Evolutionary conservation across 257 asterid species (phyloP).

Genomic region (Echium plantagineum): DNA sequence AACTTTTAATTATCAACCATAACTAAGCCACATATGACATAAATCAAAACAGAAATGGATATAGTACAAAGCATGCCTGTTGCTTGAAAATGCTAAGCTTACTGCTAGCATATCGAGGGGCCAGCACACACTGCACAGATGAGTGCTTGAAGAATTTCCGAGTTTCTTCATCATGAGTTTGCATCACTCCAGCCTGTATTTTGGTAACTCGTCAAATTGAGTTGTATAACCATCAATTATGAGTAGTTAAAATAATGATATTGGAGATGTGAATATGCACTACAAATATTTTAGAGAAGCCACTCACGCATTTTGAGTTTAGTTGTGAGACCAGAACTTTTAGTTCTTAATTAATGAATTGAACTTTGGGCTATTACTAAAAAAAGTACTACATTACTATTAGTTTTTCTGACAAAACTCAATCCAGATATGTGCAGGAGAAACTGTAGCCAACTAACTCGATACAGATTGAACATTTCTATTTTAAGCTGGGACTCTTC

Average conservation of each 20-base stretch:
- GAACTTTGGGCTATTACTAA: too few relatives aligned
- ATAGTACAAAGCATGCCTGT: slow-evolving; percentile 60
- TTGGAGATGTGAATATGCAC: neutral
- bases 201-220: neutral
- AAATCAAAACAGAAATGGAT: slow-evolving; percentile 9
- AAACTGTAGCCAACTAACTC: too few relatives aligned
- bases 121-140: slow-evolving; percentile 72
- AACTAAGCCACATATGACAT: neutral
- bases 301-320: too few relatives aligned
- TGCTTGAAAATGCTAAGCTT: slow-evolving; percentile 98
- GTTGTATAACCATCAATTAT: neutral
- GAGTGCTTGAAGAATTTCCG: slow-evolving; percentile 86
- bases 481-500: too few relatives aligned
- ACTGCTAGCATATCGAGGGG: slow-evolving; percentile 95
- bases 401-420: too few relatives aligned
- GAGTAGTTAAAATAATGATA: neutral
- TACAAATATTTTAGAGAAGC: neutral
- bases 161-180: slow-evolving; percentile 95
- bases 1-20: neutral
- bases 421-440: too few relatives aligned
- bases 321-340: neutral
- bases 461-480: too few relatives aligned
- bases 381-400: too few relatives aligned
- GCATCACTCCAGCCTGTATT: slow-evolving; percentile 87
- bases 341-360: neutral